Conservation (phyloP, 805 yeast genomes). For the Yarrowia sp. region DNA sequence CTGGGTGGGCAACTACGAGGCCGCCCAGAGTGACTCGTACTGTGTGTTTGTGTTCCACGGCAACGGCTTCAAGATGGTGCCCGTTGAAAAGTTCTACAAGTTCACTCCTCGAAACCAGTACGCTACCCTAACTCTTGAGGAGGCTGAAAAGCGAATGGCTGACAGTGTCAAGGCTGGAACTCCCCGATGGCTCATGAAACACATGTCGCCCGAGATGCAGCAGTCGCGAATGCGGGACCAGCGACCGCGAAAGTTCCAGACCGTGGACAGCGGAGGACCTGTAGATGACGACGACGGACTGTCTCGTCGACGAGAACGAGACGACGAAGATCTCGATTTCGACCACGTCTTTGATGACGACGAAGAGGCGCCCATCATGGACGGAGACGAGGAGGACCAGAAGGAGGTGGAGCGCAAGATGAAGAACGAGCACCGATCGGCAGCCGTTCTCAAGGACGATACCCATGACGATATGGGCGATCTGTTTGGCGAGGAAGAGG, state of each 20-base stretch:
- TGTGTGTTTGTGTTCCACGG: constrained; percentile 84
- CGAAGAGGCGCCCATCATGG: constrained; percentile 97
- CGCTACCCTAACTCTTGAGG: constrained; percentile 92
- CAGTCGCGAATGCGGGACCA: constrained; percentile 57
- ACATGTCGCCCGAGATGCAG: constrained; percentile 69
- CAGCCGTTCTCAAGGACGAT: constrained; percentile 74
- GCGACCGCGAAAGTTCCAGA: constrained; percentile 54
- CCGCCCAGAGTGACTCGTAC: constrained; percentile 84
- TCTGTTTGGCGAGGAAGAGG: constrained; percentile 56
- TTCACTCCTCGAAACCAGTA: constrained; percentile 93
- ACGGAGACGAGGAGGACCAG: constrained; percentile 93
- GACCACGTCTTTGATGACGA: constrained; percentile 99
- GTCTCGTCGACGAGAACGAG: constrained; percentile 63
- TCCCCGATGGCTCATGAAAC: constrained; percentile 96
- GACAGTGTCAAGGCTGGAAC: constrained; percentile 69
- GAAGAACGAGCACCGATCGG: constrained; percentile 57
- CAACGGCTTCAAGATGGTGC: constrained; percentile 90
- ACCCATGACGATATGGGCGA: constrained; percentile 64
- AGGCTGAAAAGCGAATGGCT: constrained; percentile 90
- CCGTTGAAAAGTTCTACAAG: constrained; percentile 91
- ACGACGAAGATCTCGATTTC: constrained; percentile 89
- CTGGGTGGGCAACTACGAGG: constrained; percentile 96
- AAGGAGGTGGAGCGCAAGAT: constrained; percentile 74
- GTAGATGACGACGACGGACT: constrained; percentile 51
- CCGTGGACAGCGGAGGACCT: constrained; percentile 56